Evolutionary conservation across 2,329 filamentous ascomycete species (phyloP).

Genomic region (Neospermospora avenae): DNA sequence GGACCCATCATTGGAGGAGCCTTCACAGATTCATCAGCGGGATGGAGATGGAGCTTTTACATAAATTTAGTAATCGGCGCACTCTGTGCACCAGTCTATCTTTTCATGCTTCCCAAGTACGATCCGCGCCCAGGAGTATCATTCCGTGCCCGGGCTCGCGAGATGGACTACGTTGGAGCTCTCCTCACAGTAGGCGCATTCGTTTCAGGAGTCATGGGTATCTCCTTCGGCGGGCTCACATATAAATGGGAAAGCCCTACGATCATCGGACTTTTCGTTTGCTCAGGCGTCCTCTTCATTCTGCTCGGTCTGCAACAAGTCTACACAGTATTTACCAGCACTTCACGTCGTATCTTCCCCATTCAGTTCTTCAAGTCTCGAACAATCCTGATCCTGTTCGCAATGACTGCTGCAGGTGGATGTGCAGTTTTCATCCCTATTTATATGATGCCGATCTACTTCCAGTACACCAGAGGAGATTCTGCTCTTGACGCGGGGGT

Average conservation of each 20-base stretch:
- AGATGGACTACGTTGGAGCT: slow-evolving; percentile 30
- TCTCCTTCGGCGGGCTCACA: slow-evolving; percentile 35
- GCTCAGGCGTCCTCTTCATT: slow-evolving; percentile 40
- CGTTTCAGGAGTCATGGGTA: slow-evolving; percentile 35
- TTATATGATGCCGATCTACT: slow-evolving; percentile 46
- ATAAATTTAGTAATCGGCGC: slow-evolving; percentile 44
- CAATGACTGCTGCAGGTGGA: slow-evolving; percentile 34
- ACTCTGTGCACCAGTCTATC: slow-evolving; percentile 38
- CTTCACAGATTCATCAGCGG: slow-evolving; percentile 41
- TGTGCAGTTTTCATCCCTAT: slow-evolving; percentile 28
- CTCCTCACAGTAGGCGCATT: slow-evolving; percentile 36
- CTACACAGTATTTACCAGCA: slow-evolving; percentile 30
- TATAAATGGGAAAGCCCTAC: slow-evolving; percentile 33
- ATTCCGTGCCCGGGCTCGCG: slow-evolving; percentile 22
- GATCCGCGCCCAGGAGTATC: slow-evolving; percentile 23
- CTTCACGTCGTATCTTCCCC: slow-evolving; percentile 29
- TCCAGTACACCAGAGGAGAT: slow-evolving; percentile 48
- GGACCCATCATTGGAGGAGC: slow-evolving; percentile 48
- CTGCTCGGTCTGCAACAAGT: slow-evolving; percentile 28
- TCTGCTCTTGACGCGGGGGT: slow-evolving; percentile 44
- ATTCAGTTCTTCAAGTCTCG: slow-evolving; percentile 37
- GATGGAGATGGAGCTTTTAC: slow-evolving; percentile 51
- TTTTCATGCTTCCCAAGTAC: slow-evolving; percentile 40
- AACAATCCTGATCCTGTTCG: slow-evolving; percentile 38
- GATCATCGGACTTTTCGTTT: slow-evolving; percentile 39